Conservation (phyloP, 1,139 yeast genomes). For the Yamadazyma siamensis region DNA sequence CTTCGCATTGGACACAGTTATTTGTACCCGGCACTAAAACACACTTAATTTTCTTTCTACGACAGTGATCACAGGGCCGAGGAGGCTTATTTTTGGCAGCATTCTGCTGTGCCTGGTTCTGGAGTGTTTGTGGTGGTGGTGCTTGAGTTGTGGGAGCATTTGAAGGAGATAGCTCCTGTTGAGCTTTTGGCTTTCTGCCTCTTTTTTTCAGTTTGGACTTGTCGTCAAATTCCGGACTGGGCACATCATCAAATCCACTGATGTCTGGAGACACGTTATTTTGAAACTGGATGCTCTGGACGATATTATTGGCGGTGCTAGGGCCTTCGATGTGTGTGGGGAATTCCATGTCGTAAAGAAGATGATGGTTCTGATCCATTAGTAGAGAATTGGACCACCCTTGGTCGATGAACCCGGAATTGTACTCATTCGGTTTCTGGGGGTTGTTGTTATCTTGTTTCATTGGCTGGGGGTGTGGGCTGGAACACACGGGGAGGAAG, state of each 20-base stretch:
- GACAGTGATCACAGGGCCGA: slow-evolving; percentile 68
- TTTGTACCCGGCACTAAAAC: slow-evolving; percentile 54
- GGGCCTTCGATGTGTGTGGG: slow-evolving; percentile 16
- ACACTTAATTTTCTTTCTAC: slow-evolving; percentile 64
- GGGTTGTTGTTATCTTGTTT: slow-evolving; percentile 7
- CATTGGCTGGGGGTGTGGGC: too few relatives aligned
- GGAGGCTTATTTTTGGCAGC: slow-evolving; percentile 23
- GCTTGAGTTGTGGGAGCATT: slow-evolving; percentile 7
- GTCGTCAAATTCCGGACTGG: not conserved
- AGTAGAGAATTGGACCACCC: slow-evolving; percentile 40
- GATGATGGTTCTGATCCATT: slow-evolving; percentile 27
- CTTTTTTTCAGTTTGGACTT: not conserved
- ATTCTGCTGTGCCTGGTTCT: not conserved
- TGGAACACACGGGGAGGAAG: too few relatives aligned
- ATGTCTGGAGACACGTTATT: slow-evolving; percentile 21
- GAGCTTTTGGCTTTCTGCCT: not conserved
- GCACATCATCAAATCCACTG: slow-evolving; percentile 9
- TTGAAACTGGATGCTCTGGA: slow-evolving; percentile 34
- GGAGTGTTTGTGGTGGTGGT: slow-evolving; percentile 3
- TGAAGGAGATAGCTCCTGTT: too few relatives aligned
- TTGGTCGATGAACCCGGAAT: slow-evolving; percentile 41
- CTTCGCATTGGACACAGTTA: slow-evolving; percentile 67
- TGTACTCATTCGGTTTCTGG: slow-evolving; percentile 17
- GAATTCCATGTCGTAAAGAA: slow-evolving; percentile 17
- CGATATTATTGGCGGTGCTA: slow-evolving; percentile 20